phyloP scores from a whole-genome alignment of 305 asterid genomes.

The Fraxinus sp. region DNA sequence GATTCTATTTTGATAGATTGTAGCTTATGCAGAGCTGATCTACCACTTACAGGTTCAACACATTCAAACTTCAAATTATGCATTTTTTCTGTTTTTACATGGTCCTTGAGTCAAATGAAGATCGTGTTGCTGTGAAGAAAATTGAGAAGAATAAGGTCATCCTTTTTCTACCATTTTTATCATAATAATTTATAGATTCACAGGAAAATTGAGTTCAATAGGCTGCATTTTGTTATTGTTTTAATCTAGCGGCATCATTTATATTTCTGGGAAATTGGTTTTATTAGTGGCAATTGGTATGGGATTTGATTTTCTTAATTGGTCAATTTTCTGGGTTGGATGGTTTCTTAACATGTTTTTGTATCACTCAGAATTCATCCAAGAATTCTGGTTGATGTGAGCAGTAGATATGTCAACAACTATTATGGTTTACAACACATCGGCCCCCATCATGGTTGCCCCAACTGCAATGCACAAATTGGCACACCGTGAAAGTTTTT shows the following conservation, averaged over 20 bases:
- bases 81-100: neutral
- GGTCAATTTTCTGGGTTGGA: neutral
- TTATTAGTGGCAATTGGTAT: neutral
- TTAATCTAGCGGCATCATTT: neutral
- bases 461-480: conserved; percentile 55
- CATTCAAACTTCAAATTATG: conserved; percentile 9
- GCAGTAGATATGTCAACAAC: conserved; percentile 43
- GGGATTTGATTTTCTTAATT: conserved; percentile 13
- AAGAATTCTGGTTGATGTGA: conserved; percentile 50
- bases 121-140: conserved; percentile 85
- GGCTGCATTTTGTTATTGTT: neutral
- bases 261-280: conserved; percentile 16
- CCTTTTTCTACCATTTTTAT: neutral
- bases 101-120: conserved; percentile 43
- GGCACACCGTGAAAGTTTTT: conserved; percentile 68
- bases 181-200: neutral
- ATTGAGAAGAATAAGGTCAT: conserved; percentile 73
- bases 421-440: conserved; percentile 47
- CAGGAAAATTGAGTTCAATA: neutral
- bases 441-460: conserved; percentile 59
- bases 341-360: conserved; percentile 2
- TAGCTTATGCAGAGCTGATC: conserved; percentile 89
- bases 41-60: conserved; percentile 81
- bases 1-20: conserved; percentile 90
- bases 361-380: conserved; percentile 46